Evolutionary conservation across 2,329 filamentous ascomycete species (phyloP).

Genomic region (Aspergillus brasiliensis): DNA sequence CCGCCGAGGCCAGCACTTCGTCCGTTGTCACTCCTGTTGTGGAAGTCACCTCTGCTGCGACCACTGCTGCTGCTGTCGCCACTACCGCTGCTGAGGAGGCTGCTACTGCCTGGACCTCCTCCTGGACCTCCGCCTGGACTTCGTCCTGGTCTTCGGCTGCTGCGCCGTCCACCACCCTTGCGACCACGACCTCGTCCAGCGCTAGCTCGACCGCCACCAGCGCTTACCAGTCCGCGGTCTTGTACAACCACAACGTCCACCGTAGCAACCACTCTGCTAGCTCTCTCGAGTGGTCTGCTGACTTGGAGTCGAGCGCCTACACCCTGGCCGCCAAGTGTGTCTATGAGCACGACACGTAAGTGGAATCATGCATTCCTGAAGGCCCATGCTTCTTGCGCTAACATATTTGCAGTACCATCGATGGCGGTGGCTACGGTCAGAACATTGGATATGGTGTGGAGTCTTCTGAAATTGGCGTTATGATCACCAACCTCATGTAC

Average conservation of each 20-base stretch:
- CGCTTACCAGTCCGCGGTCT: constrained; percentile 27
- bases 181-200: constrained; percentile 21
- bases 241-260: constrained; percentile 83
- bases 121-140: constrained; percentile 16
- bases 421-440: constrained; percentile 75
- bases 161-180: constrained; percentile 12
- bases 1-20: neutral
- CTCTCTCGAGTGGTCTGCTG: constrained; percentile 65
- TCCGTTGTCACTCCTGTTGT: neutral
- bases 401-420: constrained; percentile 45
- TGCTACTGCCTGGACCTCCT: constrained; percentile 11
- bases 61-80: neutral
- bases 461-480: constrained; percentile 61
- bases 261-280: constrained; percentile 76
- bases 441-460: constrained; percentile 77
- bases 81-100: neutral
- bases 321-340: constrained; percentile 67
- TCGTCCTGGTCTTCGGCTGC: constrained; percentile 14
- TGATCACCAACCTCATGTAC: constrained; percentile 86
- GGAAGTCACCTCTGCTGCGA: neutral
- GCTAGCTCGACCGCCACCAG: constrained; percentile 17
- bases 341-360: constrained; percentile 75
- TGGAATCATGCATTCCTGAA: neutral
- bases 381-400: neutral
- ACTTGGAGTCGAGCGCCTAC: constrained; percentile 65